Evolutionary conservation across 1,284 basidiomycete genomes (phyloP), one percentile per base, ranked within the genome.

Genomic region (Trichosporon coremiiforme): DNA sequence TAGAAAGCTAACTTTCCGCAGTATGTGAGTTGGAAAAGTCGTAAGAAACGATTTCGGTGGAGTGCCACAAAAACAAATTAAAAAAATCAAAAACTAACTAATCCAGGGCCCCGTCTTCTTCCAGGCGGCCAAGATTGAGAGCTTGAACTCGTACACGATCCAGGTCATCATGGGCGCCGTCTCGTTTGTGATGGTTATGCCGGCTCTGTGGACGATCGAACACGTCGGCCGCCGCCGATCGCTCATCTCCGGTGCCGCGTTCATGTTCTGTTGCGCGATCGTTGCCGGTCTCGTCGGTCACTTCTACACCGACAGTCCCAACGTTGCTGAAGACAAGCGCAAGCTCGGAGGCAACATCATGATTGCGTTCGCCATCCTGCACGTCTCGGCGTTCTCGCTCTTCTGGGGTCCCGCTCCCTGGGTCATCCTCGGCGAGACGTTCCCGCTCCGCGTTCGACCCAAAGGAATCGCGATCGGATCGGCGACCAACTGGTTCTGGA

Each of bases 401-500:
- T 90, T 90, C 85, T 92, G 90, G 90, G 90, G 77, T 25, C 75
- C 77, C 22, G 77, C 88, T 13, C 90, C 89, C 76, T 90, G 86
- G 86, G 89, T 89, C 20, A 85, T 88, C 75, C 84, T 89, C 25
- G 87, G 87, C 66, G 88, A 90, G 82, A 87, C 86, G 47, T 88
- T 88, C 84, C 91, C 91, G 2, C 87, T 91, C n/a, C 88, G 90
- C 70, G 89, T 92, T 13, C 86, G 91, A 62, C 86, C 91, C 25
- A 92, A 92, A 80, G 85, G 87, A 69, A 92, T 92, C 76, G 90
- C 90, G 0, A 84, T 92, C 38, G 90, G 90, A 7, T 88, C 87
- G 22, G 88, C 88, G 6, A 83, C 87, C 22, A 81, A 81, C 73
- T 81, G 79, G 78, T 73, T 80, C 47, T 79, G 77, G 66, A 88